Evolutionary conservation across 176 grass and related monocot genomes (phyloP), one percentile per base, ranked within the genome.

Genomic region (Calamus simplicifolius): DNA sequence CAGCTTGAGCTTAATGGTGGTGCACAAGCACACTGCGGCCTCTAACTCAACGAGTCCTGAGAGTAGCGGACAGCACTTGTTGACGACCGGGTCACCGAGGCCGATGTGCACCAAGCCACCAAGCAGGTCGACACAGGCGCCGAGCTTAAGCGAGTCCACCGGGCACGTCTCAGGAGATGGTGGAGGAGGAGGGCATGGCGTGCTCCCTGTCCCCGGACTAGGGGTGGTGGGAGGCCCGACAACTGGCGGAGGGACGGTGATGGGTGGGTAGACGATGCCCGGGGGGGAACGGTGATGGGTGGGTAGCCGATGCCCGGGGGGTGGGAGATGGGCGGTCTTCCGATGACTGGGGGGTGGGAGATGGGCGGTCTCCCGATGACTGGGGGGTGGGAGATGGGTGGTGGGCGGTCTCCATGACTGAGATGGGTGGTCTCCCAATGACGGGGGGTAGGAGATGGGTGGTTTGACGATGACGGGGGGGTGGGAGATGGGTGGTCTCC

Each of bases 11-110:
- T 73, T 88, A 73, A 98, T 98, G 68, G 78, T 92, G 59, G 93
- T 98, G 78, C 93, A 98, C 19, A 98, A 75, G 74, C 93, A 98
- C 16, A 98, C 84, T 4, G 93, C 93, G 29, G 93, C 93, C 79
- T 98, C 93, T 23, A 85, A 49, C 67, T 98, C 93, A 52, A 89
- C 93, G 16, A 98, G 75, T 18, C 93, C 93, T 29, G 75, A 19
- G 58, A 98, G 82, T 70, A 98, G 48, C 56, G 88, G 93, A 77
- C 93, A 98, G 70, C 92, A 97, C 75, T 83, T 35, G 78, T 97
- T 97, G 67, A 62, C 93, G 55, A 73, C 93, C 18, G 92, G 87
- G 69, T 89, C 84, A 56, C 93, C 93, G 2, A 88, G n/a, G 0
- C 87, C 93, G 18, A 98, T n/a, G 73, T 98, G 93, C 72, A 98